Evolutionary conservation across 306 rosid species (phyloP), one percentile per base, ranked within the genome.

Genomic region (Biancaea sappan): DNA sequence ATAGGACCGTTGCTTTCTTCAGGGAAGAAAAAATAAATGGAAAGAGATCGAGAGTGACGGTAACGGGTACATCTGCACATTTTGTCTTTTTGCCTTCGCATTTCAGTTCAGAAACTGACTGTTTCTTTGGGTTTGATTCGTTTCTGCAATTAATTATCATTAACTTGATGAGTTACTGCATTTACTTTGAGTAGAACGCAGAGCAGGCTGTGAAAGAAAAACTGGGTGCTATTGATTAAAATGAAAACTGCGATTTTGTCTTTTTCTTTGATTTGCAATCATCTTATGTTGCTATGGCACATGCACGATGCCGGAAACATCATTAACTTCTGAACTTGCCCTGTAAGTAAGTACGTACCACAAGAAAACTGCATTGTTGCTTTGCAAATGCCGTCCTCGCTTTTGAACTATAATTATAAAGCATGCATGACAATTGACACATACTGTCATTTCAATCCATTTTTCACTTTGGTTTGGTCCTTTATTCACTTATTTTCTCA

Each of bases 1-100:
- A 84, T 69, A 77, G 81, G 79, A 86, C 92, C 86, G 92, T 89
- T 91, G 73, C 54, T 15, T 75, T 32, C 52, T 6, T 38, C 18
- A 19, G 63, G 77, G 58, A 71, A 25, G 65, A 6, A 57, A 77
- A 72, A 67, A 38, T 48, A 76, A 66, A 40, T 78, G 47, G 57
- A 25, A 57, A 13, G 47, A 43, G 37, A 2, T n/a, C n/a, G 22
- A 4, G 32, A 60, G 60, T 18, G 44, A 48, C 74, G 29, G 69
- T 66, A 69, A 40, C 38, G 8, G 72, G 1, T 72, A 66, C 68
- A 71, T 35, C 78, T 64, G 74, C 25, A 46, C 10, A 16, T 15
- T 37, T 65, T 76, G 81, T 76, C 78, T 9, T 4, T 5, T 54
- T 71, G 54, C 37, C 14, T 29, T 40, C 50, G 41, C 57, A 22